These are phyloP conservation scores for Pyricularia sp. DNA, from an alignment of 2,329 filamentous ascomycete genomes.

Conservation along the genomic window DNA sequence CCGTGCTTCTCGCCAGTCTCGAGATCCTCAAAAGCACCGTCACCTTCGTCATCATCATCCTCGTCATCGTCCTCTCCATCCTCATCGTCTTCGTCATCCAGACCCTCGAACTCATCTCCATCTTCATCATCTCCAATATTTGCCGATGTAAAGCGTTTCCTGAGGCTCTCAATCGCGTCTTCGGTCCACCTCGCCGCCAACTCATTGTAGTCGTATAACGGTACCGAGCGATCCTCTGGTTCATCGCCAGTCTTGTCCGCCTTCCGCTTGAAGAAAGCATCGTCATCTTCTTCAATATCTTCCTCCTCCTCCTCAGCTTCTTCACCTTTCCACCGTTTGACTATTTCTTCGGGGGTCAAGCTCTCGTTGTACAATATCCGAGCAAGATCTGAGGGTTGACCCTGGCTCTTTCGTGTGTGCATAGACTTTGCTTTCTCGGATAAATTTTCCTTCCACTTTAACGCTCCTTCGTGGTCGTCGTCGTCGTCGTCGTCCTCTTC, in stretches of 20 bases:
- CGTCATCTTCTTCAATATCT: slow-evolving; percentile 42
- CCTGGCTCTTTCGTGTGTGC: slow-evolving; percentile 57
- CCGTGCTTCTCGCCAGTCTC: slow-evolving; percentile 54
- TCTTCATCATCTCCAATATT: slow-evolving; percentile 41
- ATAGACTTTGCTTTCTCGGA: slow-evolving; percentile 58
- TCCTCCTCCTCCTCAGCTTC: slow-evolving; percentile 33
- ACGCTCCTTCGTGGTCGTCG: slow-evolving; percentile 56
- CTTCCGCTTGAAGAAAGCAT: slow-evolving; percentile 55
- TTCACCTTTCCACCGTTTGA: slow-evolving; percentile 68
- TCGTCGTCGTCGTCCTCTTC: slow-evolving; percentile 42
- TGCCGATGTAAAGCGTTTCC: slow-evolving; percentile 61
- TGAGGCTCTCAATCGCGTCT: slow-evolving; percentile 62
- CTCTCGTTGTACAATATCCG: slow-evolving; percentile 80
- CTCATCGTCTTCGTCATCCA: slow-evolving; percentile 9
- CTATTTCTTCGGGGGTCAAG: slow-evolving; percentile 59
- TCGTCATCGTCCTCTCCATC: slow-evolving; percentile 31
- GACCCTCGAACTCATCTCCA: slow-evolving; percentile 32
- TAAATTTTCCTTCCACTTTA: slow-evolving; percentile 85
- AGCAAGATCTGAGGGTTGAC: slow-evolving; percentile 69
- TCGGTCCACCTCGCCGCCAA: slow-evolving; percentile 78
- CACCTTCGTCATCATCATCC: slow-evolving; percentile 9
- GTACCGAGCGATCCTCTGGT: slow-evolving; percentile 66
- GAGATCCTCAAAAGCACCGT: slow-evolving; percentile 26
- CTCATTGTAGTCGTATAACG: slow-evolving; percentile 64
- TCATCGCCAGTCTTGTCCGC: slow-evolving; percentile 55